phyloP scores from a whole-genome alignment of 2,329 filamentous ascomycete species.

The Raffaelea arxii region DNA sequence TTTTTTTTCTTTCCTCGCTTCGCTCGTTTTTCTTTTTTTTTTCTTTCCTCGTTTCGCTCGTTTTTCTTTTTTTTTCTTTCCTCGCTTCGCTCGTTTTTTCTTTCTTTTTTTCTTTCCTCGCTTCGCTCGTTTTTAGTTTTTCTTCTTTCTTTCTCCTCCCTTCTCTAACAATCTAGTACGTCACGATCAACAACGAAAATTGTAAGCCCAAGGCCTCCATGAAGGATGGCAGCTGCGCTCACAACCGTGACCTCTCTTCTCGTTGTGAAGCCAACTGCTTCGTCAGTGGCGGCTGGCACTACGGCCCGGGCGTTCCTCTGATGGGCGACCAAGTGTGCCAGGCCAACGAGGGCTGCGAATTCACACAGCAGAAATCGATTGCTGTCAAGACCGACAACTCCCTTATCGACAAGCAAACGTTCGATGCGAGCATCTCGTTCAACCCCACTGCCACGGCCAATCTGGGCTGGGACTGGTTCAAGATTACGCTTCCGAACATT shows the following conservation, averaged over 20 bases:
- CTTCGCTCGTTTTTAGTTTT: too few species aligned
- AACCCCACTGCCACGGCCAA: background rate
- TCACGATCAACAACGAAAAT: conserved; percentile 2
- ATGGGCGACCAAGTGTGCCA: conserved; percentile 10
- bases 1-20: too few species aligned
- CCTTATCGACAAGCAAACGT: conserved; percentile 8
- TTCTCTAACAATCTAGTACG: conserved; percentile 6
- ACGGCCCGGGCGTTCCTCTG: conserved; percentile 4
- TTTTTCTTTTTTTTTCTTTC: too few species aligned
- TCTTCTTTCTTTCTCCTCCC: too few species aligned
- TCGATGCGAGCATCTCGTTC: conserved; percentile 1
- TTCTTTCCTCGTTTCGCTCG: too few species aligned
- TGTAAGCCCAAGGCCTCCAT: conserved; percentile 5
- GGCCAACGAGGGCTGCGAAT: conserved; percentile 8
- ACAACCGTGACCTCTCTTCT: conserved; percentile 8
- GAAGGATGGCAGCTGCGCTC: conserved; percentile 3
- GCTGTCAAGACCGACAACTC: conserved; percentile 8
- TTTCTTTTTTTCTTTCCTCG: too few species aligned
- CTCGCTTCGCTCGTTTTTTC: too few species aligned
- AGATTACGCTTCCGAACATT: background rate
- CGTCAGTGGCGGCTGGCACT: conserved; percentile 7
- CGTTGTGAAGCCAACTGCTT: conserved; percentile 9
- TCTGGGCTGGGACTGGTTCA: conserved; percentile 3
- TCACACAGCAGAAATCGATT: conserved; percentile 5
- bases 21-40: too few species aligned